Evolutionary conservation across 2,329 filamentous ascomycete species (phyloP).

Genomic region (Alternaria ethzedia): DNA sequence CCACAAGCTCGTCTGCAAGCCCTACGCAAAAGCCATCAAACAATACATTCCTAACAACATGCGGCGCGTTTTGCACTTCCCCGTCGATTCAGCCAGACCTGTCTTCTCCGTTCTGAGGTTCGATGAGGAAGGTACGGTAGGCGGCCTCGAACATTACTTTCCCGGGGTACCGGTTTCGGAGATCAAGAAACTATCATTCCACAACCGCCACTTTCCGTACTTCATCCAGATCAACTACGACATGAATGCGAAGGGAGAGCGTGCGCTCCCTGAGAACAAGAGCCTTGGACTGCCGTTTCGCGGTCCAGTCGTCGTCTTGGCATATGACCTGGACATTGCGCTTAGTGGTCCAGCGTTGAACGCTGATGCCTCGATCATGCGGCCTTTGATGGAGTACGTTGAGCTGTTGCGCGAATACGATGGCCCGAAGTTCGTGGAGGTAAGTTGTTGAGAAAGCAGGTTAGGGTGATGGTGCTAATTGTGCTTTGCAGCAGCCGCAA

Average conservation of each 20-base stretch:
- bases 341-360: slow-evolving; percentile 15
- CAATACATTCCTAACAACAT: not conserved
- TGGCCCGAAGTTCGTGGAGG: slow-evolving; percentile 17
- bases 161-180: not conserved
- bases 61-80: slow-evolving; percentile 11
- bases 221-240: slow-evolving; percentile 21
- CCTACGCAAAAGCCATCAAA: not conserved
- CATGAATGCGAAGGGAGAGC: slow-evolving; percentile 1
- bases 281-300: slow-evolving; percentile 3
- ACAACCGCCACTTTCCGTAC: slow-evolving; percentile 11
- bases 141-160: slow-evolving; percentile 2
- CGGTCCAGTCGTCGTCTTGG: slow-evolving; percentile 14
- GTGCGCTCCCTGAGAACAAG: not conserved
- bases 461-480: not conserved
- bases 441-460: not conserved
- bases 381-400: slow-evolving; percentile 14
- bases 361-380: slow-evolving; percentile 7
- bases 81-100: not conserved
- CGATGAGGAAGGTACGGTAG: not conserved
- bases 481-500: slow-evolving; percentile 20
- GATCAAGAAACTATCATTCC: slow-evolving; percentile 16
- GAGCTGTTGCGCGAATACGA: slow-evolving; percentile 17
- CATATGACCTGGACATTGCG: slow-evolving; percentile 14
- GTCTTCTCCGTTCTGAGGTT: slow-evolving; percentile 6
- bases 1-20: slow-evolving; percentile 18